Evolutionary conservation across 2,329 filamentous ascomycete species (phyloP).

Genomic region (Pestalotiopsis sp.): DNA sequence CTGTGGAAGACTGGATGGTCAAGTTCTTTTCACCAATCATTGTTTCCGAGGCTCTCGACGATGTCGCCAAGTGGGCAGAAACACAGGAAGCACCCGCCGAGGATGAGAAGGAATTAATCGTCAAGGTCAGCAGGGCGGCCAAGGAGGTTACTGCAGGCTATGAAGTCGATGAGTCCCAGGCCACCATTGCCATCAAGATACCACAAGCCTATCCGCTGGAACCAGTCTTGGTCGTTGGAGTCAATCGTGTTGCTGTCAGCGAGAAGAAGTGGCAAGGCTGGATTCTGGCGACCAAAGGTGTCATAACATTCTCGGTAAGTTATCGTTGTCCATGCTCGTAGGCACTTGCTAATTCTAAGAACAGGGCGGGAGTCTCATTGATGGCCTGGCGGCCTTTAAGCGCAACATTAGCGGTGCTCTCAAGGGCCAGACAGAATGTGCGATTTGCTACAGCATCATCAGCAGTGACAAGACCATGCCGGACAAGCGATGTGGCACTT

Average conservation of each 20-base stretch:
- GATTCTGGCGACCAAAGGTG: slow-evolving; percentile 85
- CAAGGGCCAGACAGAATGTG: slow-evolving; percentile 92
- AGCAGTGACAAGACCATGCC: slow-evolving; percentile 86
- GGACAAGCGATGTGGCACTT: slow-evolving; percentile 88
- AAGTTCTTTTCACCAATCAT: slow-evolving; percentile 78
- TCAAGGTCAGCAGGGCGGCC: slow-evolving; percentile 73
- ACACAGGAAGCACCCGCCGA: slow-evolving; percentile 49
- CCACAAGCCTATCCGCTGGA: slow-evolving; percentile 84
- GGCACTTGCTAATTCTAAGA: background rate
- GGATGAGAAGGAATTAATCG: slow-evolving; percentile 58
- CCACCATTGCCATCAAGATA: slow-evolving; percentile 79
- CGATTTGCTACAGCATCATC: slow-evolving; percentile 96
- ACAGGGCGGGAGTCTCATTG: slow-evolving; percentile 80
- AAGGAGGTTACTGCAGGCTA: slow-evolving; percentile 84
- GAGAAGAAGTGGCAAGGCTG: slow-evolving; percentile 93
- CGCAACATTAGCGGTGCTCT: slow-evolving; percentile 85
- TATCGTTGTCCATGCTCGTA: background rate
- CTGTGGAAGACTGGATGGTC: slow-evolving; percentile 83
- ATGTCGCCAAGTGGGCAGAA: slow-evolving; percentile 69
- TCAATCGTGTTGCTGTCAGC: slow-evolving; percentile 83
- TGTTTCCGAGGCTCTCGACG: slow-evolving; percentile 65
- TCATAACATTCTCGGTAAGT: slow-evolving; percentile 81
- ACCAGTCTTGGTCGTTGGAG: slow-evolving; percentile 72
- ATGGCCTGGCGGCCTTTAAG: slow-evolving; percentile 83
- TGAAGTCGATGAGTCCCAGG: slow-evolving; percentile 83